Base-by-base conservation (phyloP, 108 stramenopile genomes). In the Pelagomonas calceolata region DNA sequence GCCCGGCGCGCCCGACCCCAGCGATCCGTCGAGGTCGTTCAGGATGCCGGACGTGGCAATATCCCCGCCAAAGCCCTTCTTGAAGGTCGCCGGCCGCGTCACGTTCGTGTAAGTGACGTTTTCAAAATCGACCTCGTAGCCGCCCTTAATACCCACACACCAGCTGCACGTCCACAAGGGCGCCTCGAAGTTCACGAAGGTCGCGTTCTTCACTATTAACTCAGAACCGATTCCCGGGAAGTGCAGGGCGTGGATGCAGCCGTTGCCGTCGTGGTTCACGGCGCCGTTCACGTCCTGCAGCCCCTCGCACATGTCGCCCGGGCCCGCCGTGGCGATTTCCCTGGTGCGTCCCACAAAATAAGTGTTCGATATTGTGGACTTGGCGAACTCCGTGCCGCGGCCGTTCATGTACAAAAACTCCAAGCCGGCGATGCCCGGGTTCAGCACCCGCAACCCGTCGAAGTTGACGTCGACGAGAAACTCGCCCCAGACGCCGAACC, bases 331-430 rank as follows among this genome's bases (percentile, higher is more conserved):
- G 51, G 7, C 51, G 21, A 60, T 60, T 26, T 60, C 51, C 51
- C 29, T 65, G 64, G 64, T 65, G 15, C 70, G 34, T 4, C 70
- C 70, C 3, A 71, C 70, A 10, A 71, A 51, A 18, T 65, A n/a
- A 36, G 64, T 30, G 29, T 64, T 65, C 0, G 14, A 7, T 18
- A 64, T 64, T 36, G 4, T 7, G 21, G 34, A 36, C 35, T 64
- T 37, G 30, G 70, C 70, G 64, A 51, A 51, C 63, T 71, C 64
- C 26, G 64, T n/a, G 32, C 60, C 18, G 26, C 64, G 63, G 34
- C 70, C 70, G 63, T 71, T 71, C 63, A 71, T 71, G 70, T 71
- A 71, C 18, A 63, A 34, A 32, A 71, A 71, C 64, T 71, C 70
- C 16, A 71, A 29, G 33, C 70, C 70, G 5, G 34, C 70, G 64